Base-by-base conservation (phyloP, 2,329 filamentous ascomycete species). In the Fusarium verticillioides region DNA sequence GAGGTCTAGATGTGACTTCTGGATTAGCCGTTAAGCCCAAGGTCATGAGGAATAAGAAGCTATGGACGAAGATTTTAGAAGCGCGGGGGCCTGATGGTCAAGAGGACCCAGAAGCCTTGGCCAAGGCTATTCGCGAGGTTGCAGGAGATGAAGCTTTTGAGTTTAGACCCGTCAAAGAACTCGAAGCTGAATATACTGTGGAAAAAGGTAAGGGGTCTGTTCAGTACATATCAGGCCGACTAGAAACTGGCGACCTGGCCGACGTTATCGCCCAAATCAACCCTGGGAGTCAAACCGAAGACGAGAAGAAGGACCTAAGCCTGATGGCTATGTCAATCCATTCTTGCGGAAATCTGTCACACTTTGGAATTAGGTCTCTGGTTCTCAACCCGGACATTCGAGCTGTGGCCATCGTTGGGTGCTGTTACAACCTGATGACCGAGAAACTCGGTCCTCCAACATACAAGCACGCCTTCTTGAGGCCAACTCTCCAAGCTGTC, bases 381-480 rank as follows among this genome's bases (percentile, higher is more conserved):
- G 83, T 95, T 4, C 84, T 97, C 64, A 98, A 98, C 79, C 92
- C 93, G 1, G 89, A 91, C 9, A 95, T 98, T 62, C 90, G 91
- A 37, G 94, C 95, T n/a, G 92, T 98, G 28, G 96, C 96, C 65
- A 95, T 99, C 80, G 94, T 99, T 68, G 96, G 96, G 52, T 99
- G 96, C 85, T 99, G 96, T 86, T 98, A 99, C 87, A 99, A 99
- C 78, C 90, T 98, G 10, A 85, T 98, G 75, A 98, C 96, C 1
- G 96, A 98, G 83, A 91, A 94, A 64, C 89, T 98, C 18, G 94
- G 94, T 0, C 94, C 95, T 4, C 93, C 94, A 23, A 95, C 94
- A 0, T 96, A 94, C 85, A 97, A 98, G 81, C 87, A 94, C 26
- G 92, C 94, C 4, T 89, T 90, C 54, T 87, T 96, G 40, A 92